Evolutionary conservation across 345 rosid species (phyloP), one percentile per base, ranked within the genome.

Genomic region (Citrus glauca): DNA sequence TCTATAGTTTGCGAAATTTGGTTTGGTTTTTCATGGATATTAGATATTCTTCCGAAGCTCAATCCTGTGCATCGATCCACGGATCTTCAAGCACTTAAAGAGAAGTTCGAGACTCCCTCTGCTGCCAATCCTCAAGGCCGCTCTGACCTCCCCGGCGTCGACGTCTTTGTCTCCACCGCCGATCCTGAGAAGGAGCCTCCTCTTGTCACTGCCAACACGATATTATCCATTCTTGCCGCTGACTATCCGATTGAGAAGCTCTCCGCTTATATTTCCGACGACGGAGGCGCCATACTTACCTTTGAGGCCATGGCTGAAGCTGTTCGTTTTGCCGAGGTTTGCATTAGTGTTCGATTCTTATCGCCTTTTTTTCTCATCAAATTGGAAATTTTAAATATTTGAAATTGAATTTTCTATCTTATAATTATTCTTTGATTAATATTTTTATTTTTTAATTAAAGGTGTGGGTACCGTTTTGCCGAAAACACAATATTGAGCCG

Each of bases 241-340:
- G 92, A 95, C n/a, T 95, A 93, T 81, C 98, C 98, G 1, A 78
- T 89, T 1, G 98, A 95, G 88, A 95, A 95, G 86, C 79, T 93
- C 30, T 81, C 92, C 0, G 82, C 82, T 65, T 95, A 95, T 82
- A 93, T 95, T 71, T 95, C 98, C 0, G 98, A 95, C 9, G 98
- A 93, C 19, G 98, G 98, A 40, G 98, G 95, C 13, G 92, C 98
- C 40, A 89, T 91, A 50, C 91, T 95, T 82, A 95, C 91, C 22
- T 95, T 95, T 64, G 98, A 93, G 86, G 98, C 98, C 78, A 95
- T 95, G 98, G 98, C 97, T 37, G 98, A 93, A 86, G 95, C 98
- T 33, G 87, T 95, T 77, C 88, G 84, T 55, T 95, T 95, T 74
- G 95, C 97, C 0, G 94, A 95, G 91, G 91, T 88, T 32, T 69